These are phyloP conservation scores for Suillus paluster DNA, from an alignment of 768 basidiomycete species.

Conservation along the genomic window DNA sequence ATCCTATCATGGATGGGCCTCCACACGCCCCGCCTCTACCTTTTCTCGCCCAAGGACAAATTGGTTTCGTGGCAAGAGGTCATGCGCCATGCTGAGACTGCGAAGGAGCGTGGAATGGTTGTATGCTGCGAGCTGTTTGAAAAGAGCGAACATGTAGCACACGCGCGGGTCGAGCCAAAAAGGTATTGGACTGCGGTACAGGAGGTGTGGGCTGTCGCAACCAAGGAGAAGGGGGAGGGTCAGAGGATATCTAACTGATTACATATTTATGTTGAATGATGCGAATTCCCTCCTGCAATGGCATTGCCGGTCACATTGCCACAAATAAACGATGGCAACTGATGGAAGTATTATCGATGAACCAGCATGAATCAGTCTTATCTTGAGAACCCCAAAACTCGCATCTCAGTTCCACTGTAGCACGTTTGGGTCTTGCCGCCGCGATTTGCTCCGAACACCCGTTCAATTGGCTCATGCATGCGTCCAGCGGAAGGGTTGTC, in stretches of 20 bases:
- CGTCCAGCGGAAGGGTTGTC: too few species aligned
- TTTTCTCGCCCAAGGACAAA: conserved; percentile 38
- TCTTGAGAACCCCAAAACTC: too few species aligned
- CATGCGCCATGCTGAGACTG: conserved; percentile 27
- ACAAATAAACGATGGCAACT: too few species aligned
- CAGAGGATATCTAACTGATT: neutral
- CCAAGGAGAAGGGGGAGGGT: conserved; percentile 1
- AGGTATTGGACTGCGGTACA: conserved; percentile 30
- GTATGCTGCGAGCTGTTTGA: conserved; percentile 36
- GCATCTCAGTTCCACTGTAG: too few species aligned
- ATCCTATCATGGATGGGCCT: conserved; percentile 36
- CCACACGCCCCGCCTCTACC: conserved; percentile 39
- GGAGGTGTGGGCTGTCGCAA: conserved; percentile 24
- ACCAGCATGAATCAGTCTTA: too few species aligned
- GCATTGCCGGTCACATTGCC: too few species aligned
- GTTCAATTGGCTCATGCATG: too few species aligned
- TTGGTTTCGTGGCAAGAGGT: conserved; percentile 34
- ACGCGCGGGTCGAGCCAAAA: conserved; percentile 30
- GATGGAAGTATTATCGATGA: too few species aligned
- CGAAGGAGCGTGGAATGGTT: conserved; percentile 25
- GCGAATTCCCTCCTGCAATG: too few species aligned
- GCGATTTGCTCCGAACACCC: too few species aligned
- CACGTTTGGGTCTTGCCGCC: too few species aligned
- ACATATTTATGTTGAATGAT: too few species aligned
- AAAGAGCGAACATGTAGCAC: conserved; percentile 40